Evolutionary conservation across 2,329 filamentous ascomycete genomes (phyloP).

Genomic region (Aspergillus alliaceus): DNA sequence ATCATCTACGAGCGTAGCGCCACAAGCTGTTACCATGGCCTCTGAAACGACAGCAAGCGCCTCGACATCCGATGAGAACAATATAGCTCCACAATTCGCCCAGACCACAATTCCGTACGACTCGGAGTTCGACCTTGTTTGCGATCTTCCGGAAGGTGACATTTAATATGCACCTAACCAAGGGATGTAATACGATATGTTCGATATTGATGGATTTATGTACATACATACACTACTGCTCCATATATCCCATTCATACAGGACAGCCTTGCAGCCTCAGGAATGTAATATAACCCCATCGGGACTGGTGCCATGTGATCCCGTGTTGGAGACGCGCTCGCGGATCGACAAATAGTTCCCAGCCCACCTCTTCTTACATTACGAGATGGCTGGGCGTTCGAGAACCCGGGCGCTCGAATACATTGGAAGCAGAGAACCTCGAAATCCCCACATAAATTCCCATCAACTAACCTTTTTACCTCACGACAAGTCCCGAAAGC

Average conservation of each 20-base stretch:
- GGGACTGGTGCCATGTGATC: constrained; percentile 15
- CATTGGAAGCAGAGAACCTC: background rate
- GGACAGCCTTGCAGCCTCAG: constrained; percentile 17
- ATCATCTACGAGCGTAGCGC: background rate
- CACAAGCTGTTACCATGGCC: background rate
- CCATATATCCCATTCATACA: background rate
- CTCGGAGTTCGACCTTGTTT: constrained; percentile 21
- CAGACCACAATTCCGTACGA: constrained; percentile 19
- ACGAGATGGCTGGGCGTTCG: constrained; percentile 1
- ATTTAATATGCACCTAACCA: background rate
- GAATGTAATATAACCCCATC: constrained; percentile 20
- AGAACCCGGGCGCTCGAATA: background rate
- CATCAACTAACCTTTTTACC: background rate
- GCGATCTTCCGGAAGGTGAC: constrained; percentile 9
- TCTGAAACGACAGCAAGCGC: background rate
- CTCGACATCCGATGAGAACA: background rate
- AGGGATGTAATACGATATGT: background rate
- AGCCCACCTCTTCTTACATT: constrained; percentile 4
- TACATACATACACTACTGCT: too few relatives aligned
- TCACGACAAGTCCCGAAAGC: background rate
- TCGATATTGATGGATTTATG: background rate
- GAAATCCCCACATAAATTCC: background rate
- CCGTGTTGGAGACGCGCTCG: constrained; percentile 11
- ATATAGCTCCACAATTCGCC: background rate
- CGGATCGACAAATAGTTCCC: constrained; percentile 3